These are phyloP conservation scores for Verticillium tricorpus DNA, from an alignment of 2,329 filamentous ascomycete species.

Conservation along the genomic window DNA sequence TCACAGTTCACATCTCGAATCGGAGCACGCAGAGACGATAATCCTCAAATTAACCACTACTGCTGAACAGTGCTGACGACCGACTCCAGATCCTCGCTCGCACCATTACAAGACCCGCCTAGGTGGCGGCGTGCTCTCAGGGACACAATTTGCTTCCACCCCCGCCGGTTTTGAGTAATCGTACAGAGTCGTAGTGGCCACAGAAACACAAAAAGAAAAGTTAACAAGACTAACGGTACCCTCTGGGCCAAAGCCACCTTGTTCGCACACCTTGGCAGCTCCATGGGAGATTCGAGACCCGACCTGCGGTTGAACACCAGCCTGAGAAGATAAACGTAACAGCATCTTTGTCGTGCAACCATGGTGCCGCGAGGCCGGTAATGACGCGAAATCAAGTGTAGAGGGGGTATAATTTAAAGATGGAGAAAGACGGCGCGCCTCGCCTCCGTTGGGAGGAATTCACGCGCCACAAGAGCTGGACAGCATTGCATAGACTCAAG, in stretches of 20 bases:
- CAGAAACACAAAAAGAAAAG: background rate
- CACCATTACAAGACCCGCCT: no score
- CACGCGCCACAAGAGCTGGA: no score
- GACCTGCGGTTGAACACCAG: background rate
- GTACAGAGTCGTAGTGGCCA: background rate
- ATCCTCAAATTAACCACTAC: no score
- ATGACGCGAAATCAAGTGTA: conserved; percentile 3
- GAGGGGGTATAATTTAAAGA: background rate
- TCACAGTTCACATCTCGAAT: no score
- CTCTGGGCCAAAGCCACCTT: background rate
- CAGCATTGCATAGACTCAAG: background rate
- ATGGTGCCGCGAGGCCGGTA: background rate
- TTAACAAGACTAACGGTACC: background rate
- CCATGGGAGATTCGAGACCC: background rate
- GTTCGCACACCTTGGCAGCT: background rate
- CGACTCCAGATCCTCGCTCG: no score
- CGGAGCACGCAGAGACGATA: no score
- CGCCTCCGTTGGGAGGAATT: background rate
- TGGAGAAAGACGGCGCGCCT: background rate
- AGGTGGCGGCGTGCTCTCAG: no score
- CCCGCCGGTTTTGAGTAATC: background rate
- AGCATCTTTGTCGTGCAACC: background rate
- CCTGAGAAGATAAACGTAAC: background rate
- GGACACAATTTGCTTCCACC: background rate
- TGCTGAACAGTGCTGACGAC: no score